Base-by-base conservation (phyloP, 1,284 basidiomycete species). In the Leccinum subrobustum region DNA sequence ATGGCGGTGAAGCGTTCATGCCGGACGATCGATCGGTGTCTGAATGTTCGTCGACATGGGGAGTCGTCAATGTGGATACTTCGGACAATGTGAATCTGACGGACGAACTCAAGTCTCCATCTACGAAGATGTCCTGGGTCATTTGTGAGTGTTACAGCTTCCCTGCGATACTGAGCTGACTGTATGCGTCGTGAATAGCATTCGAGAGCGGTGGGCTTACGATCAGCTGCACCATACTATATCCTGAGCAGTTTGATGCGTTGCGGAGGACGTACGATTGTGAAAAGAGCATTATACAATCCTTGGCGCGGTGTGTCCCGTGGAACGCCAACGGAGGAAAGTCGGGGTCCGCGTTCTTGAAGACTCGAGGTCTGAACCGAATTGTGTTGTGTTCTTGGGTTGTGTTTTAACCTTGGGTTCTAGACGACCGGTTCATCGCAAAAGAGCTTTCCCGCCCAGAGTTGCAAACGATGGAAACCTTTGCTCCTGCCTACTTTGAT, bases 361-460 rank as follows among this genome's bases (percentile, higher is more conserved):
- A 98, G 78, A 97, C 95, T 9, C 83, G 88, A 80, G 95, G 95
- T 93, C 65, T 54, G 71, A 44, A 23, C 52, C 7, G 9, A 14
- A 39, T 29, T n/a, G 11, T 1, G 23, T 27, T 37, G 37, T 18
- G 23, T 31, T 29, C 23, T 59, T 14, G 7, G 7, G 4, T 39
- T 2, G 42, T 39, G 9, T 20, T 29, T 58, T 62, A 16, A 63
- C 42, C 11, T 60, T 55, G 44, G 7, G 3, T 54, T 6, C 37
- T 68, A 93, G 97, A 99, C 73, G 95, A 98, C 73, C 93, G 97
- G 4, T 96, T 99, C 79, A 96, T 99, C 66, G 94, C 97, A 53
- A 99, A 99, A 73, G 96, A 98, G 71, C 85, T 99, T 33, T 97
- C 95, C 0, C 84, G 88, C 59, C 83, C 92, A 44, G 97, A 99